Conservation (phyloP, 2,329 filamentous ascomycete genomes). For the Colletotrichum sp. region DNA sequence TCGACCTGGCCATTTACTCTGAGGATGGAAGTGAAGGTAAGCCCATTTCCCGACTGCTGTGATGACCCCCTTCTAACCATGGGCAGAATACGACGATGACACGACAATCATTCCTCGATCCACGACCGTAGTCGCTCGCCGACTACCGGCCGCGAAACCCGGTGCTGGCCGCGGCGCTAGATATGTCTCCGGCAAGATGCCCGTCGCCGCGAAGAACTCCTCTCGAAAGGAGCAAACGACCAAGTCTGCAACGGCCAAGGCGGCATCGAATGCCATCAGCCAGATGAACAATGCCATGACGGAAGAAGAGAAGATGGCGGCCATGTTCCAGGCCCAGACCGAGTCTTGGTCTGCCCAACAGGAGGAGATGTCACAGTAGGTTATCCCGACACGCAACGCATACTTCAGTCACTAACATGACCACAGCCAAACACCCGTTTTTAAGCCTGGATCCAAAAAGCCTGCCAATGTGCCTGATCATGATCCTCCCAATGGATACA, state of each 20-base stretch:
- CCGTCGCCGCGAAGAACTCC: slow-evolving; percentile 82
- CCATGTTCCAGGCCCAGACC: slow-evolving; percentile 88
- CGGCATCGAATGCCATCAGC: slow-evolving; percentile 59
- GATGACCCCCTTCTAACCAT: slow-evolving; percentile 15
- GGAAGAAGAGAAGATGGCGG: slow-evolving; percentile 91
- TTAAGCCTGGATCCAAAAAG: slow-evolving; percentile 66
- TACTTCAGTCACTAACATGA: slow-evolving; percentile 26
- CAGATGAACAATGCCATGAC: slow-evolving; percentile 82
- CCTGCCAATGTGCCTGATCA: slow-evolving; percentile 84
- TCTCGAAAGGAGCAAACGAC: slow-evolving; percentile 68
- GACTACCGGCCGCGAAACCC: slow-evolving; percentile 81
- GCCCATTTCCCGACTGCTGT: slow-evolving; percentile 29
- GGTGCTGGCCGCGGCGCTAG: slow-evolving; percentile 90
- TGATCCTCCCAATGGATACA: slow-evolving; percentile 90
- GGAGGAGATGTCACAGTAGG: slow-evolving; percentile 86
- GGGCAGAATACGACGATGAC: slow-evolving; percentile 93
- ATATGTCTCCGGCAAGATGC: slow-evolving; percentile 97
- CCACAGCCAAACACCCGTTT: slow-evolving; percentile 66
- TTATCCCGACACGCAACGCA: slow-evolving; percentile 21
- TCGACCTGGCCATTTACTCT: slow-evolving; percentile 92
- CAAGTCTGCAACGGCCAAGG: slow-evolving; percentile 62
- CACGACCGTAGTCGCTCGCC: slow-evolving; percentile 88
- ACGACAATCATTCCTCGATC: slow-evolving; percentile 96
- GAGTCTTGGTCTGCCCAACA: slow-evolving; percentile 94
- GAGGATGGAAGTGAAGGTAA: slow-evolving; percentile 91